Evolutionary conservation across 202 grass and related monocot genomes (phyloP), one percentile per base, ranked within the genome.

Genomic region (Cymbopogon flexuosus): DNA sequence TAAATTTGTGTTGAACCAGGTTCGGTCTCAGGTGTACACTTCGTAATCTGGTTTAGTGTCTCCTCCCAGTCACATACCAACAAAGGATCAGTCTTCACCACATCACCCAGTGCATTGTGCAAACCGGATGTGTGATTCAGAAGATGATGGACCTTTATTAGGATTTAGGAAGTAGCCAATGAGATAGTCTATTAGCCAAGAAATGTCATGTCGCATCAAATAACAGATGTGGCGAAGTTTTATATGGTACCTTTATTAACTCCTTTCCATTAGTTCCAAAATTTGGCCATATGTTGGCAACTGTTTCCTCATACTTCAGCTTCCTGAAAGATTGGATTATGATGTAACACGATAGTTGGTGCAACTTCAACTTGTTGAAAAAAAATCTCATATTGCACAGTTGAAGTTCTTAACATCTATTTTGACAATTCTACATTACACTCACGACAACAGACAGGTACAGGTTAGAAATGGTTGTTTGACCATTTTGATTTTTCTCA

Each of bases 81-180:
- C 59, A 95, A 64, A 46, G 90, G 90, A 87, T 98, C 82, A 7
- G 66, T 82, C 76, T 87, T 89, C 82, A 89, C 15, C 68, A 88
- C 72, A 91, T 95, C 88, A 10, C 84, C 82, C 92, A 95, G 79
- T 42, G 92, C 90, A 75, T 93, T 94, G 62, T 98, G 96, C 77
- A 98, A 75, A 49, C 96, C 96, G 29, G 96, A 89, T 77, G 92
- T 91, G 86, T 98, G 96, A 85, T 95, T 98, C 42, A 98, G 92
- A 75, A 98, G 60, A 86, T 98, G 96, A 73, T 95, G 78, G 31
- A 98, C 95, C 95, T 97, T 75, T 30, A 86, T 62, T 69, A 70
- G 68, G 36, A 82, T 86, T 57, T 69, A 70, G 63, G 36, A 80
- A 77, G 42, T 10, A 68, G 16, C 8, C 76, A 42, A 90, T 24